Evolutionary conservation across 768 basidiomycete genomes (phyloP).

Genomic region (Lyophyllum shimeji): DNA sequence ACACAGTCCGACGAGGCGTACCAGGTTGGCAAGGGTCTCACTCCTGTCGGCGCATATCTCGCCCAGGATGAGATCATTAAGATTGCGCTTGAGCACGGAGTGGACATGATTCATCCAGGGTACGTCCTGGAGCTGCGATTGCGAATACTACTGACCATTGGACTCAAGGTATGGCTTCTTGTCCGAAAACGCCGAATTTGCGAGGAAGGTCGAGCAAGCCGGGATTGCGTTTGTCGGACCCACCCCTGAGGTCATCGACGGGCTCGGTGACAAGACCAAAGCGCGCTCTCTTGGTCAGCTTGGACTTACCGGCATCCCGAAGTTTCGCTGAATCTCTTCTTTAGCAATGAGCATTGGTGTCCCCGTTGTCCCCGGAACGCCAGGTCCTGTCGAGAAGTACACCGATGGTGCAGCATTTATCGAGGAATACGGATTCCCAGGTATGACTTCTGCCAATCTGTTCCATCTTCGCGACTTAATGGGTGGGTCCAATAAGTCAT

Average conservation of each 20-base stretch:
- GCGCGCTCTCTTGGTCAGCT: conserved; percentile 79
- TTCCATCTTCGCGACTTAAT: conserved; percentile 3
- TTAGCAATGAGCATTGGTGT: conserved; percentile 87
- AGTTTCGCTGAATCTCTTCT: conserved; percentile 1
- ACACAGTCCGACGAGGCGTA: conserved; percentile 95
- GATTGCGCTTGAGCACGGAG: conserved; percentile 95
- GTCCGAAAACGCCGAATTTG: conserved; percentile 95
- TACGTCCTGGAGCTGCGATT: conserved; percentile 30
- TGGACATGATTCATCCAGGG: conserved; percentile 99
- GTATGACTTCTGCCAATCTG: conserved; percentile 31
- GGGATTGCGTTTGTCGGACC: conserved; percentile 98
- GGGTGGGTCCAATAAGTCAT: conserved; percentile 60
- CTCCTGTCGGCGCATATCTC: conserved; percentile 96
- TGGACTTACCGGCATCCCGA: conserved; percentile 6
- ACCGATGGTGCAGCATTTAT: conserved; percentile 85
- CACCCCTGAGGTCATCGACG: conserved; percentile 93
- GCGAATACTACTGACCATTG: not conserved
- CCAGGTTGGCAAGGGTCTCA: conserved; percentile 94
- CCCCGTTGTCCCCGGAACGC: conserved; percentile 96
- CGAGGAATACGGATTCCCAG: conserved; percentile 94
- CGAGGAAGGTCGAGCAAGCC: conserved; percentile 96
- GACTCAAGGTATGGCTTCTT: conserved; percentile 87
- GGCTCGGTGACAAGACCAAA: conserved; percentile 98
- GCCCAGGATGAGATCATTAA: conserved; percentile 97
- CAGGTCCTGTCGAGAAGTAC: conserved; percentile 85